Evolutionary conservation across 257 asterid species (phyloP), one percentile per base, ranked within the genome.

Genomic region (Przewalskia tangutica): DNA sequence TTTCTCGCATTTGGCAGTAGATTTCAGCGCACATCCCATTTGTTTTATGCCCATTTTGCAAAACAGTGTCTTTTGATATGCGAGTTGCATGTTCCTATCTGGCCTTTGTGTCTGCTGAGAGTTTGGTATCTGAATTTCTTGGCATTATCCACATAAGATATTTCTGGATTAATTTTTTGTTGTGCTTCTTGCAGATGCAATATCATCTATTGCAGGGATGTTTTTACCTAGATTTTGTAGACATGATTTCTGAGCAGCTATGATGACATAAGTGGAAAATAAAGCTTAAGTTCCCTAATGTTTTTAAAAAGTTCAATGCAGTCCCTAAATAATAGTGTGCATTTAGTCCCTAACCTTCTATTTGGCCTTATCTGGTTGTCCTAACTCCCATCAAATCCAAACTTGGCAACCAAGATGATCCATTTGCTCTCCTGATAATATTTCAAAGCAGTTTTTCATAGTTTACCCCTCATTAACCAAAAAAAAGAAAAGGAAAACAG

Each of bases 301-400:
- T 20, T 71, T 65, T 71, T 71, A 18, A 13, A 46, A 71, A 46
- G 58, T 71, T 46, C 42, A 20, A 10, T 48, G 13, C 34, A 71
- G 7, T 66, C 75, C 75, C 75, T 66, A 51, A 16, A 46, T 71
- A 70, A 71, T 20, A 71, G 42, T 46, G 18, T 48, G 36, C 59
- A 71, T 44, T 71, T 20, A 46, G 59, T 20, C 53, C 77, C 16
- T 38, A 27, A 70, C 32, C 38, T 59, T 42, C 77, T 70, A 6
- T 71, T 71, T 71, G 58, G 79, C 79, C 56, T 71, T 12, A 46
- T 70, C 12, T 66, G 55, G 17, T 70, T 70, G 78, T 70, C 78
- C 78, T 11, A 1, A 38, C 4, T 71, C 42, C 32, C 59, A 46
- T 20, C 59, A 71, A 20, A 1, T 46, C 59, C 42, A 71, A 46